Percentiles rank a stretch among this genome's conserved stretches.
Evolutionary conservation across 441 rosid species (phyloP).

Genomic region (Geranium incanum): DNA sequence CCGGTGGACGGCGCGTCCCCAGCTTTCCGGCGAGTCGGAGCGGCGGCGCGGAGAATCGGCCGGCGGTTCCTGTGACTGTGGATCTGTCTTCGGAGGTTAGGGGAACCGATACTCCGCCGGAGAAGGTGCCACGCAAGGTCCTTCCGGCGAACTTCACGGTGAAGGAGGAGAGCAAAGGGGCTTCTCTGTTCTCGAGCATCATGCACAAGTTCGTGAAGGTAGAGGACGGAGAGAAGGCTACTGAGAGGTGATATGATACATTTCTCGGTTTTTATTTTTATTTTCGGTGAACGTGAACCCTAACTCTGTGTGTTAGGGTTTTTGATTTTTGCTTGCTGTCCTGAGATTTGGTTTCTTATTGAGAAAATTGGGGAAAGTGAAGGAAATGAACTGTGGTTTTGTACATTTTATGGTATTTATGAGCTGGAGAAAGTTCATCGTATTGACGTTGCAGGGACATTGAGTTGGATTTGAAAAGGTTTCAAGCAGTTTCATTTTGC

Average conservation of each 20-base stretch:
- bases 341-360: not conserved
- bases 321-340: not conserved
- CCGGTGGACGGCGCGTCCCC: conserved; percentile 18
- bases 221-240: conserved; percentile 34
- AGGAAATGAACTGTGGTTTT: not conserved
- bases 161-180: conserved; percentile 28
- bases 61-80: conserved; percentile 18
- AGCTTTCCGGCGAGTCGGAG: conserved; percentile 24
- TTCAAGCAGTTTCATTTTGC: not conserved
- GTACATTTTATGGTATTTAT: not conserved
- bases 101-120: conserved; percentile 90
- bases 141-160: conserved; percentile 33
- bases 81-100: conserved; percentile 38
- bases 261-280: not conserved
- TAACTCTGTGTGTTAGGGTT: not conserved
- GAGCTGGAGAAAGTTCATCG: conserved; percentile 1
- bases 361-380: not conserved
- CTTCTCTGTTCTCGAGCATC: conserved; percentile 75
- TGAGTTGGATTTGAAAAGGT: not conserved
- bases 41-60: conserved; percentile 19
- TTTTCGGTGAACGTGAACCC: not conserved
- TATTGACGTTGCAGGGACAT: not conserved
- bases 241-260: conserved; percentile 33
- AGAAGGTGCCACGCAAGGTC: conserved; percentile 74
- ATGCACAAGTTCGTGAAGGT: conserved; percentile 84